These are phyloP conservation scores for Arachnomyces sp. DNA, from an alignment of 2,329 filamentous ascomycete species.

Conservation along the genomic window DNA sequence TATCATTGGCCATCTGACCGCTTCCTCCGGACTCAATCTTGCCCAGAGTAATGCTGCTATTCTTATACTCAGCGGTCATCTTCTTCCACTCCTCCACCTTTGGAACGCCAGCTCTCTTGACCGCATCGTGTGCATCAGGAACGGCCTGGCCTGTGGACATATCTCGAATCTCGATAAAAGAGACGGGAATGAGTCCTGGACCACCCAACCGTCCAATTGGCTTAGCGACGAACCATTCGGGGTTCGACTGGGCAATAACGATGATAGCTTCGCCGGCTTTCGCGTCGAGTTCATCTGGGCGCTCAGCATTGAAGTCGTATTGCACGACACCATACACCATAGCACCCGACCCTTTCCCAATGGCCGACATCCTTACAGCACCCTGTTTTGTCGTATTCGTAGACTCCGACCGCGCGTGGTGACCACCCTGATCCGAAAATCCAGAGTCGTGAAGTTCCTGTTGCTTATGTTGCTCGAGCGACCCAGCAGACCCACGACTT, in stretches of 20 bases:
- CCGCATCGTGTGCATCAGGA: conserved; percentile 71
- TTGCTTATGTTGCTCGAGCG: conserved; percentile 39
- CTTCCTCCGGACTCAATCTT: conserved; percentile 58
- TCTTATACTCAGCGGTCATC: conserved; percentile 98
- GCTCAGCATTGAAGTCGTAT: conserved; percentile 91
- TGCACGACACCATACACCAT: conserved; percentile 97
- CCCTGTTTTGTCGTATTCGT: conserved; percentile 25
- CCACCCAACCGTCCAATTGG: conserved; percentile 96
- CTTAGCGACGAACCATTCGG: conserved; percentile 98
- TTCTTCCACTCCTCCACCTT: conserved; percentile 99
- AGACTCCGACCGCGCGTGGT: conserved; percentile 28
- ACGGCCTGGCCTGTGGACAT: conserved; percentile 82
- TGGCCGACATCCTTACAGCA: conserved; percentile 35
- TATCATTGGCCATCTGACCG: conserved; percentile 55
- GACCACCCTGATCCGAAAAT: conserved; percentile 57
- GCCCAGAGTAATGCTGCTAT: conserved; percentile 92
- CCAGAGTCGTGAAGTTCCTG: conserved; percentile 79
- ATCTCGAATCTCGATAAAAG: conserved; percentile 92
- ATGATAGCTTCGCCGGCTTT: conserved; percentile 95
- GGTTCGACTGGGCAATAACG: conserved; percentile 95
- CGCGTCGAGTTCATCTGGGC: conserved; percentile 91
- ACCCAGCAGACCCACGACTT: conserved; percentile 61
- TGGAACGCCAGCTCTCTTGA: conserved; percentile 80
- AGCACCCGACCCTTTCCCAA: conserved; percentile 55
- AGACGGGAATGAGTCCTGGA: conserved; percentile 89